Evolutionary conservation across 371 early-diverging fungal species (phyloP).

Genomic region (Sanchytrium tribonematis): DNA sequence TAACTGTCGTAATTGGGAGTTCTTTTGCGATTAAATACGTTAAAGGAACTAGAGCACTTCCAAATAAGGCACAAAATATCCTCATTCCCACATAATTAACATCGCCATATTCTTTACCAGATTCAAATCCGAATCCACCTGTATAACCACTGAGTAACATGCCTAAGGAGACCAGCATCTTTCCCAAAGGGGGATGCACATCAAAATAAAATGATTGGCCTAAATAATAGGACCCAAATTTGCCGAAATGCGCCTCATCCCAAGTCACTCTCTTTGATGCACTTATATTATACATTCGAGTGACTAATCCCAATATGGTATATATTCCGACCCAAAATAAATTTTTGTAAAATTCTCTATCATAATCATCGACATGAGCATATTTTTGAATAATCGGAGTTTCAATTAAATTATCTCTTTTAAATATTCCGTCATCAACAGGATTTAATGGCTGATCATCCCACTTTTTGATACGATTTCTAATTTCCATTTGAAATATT

Average conservation of each 20-base stretch:
- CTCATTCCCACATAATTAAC: conserved; percentile 82
- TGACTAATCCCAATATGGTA: not conserved
- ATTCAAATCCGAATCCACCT: conserved; percentile 66
- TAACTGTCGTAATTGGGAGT: conserved; percentile 12
- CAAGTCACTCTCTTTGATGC: conserved; percentile 6
- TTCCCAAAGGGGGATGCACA: conserved; percentile 98
- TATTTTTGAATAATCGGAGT: not conserved
- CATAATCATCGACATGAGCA: not conserved
- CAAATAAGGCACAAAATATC: conserved; percentile 60
- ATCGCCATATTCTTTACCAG: conserved; percentile 40
- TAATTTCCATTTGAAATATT: too few species aligned
- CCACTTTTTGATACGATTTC: too few species aligned
- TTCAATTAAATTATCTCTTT: not conserved
- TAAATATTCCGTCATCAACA: too few species aligned
- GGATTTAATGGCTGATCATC: too few species aligned
- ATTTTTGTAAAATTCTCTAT: not conserved
- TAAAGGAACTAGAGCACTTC: conserved; percentile 70
- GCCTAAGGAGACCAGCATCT: conserved; percentile 80
- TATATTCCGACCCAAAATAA: not conserved
- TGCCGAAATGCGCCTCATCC: conserved; percentile 69
- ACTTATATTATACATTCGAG: not conserved
- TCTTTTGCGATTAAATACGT: conserved; percentile 67
- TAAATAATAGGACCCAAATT: conserved; percentile 13
- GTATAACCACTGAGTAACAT: conserved; percentile 67
- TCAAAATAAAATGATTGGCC: conserved; percentile 65